Percentiles rank a stretch among this genome's conserved stretches.
Evolutionary conservation across 2,329 filamentous ascomycete genomes (phyloP).

Genomic region (Clonostachys chloroleuca): DNA sequence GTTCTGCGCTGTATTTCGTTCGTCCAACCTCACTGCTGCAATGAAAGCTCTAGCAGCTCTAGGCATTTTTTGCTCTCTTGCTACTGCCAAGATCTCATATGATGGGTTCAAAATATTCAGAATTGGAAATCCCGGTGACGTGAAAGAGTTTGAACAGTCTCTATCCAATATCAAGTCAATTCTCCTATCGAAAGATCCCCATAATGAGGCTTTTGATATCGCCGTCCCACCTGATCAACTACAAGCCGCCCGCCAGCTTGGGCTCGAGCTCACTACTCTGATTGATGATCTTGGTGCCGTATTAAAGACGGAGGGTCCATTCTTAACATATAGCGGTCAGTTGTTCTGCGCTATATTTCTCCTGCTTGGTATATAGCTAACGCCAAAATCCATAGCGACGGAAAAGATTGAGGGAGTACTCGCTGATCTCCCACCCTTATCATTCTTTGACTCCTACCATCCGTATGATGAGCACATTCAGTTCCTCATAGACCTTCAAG

Average conservation of each 20-base stretch:
- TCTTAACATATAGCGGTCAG: conserved; percentile 6
- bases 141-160: conserved; percentile 6
- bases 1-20: too few species aligned
- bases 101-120: conserved; percentile 16
- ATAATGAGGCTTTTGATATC: conserved; percentile 12
- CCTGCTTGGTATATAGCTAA: too few species aligned
- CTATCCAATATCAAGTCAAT: conserved; percentile 11
- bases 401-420: neutral
- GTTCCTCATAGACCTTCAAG: conserved; percentile 39
- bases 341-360: too few species aligned
- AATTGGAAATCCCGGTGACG: conserved; percentile 9
- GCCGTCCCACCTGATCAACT: conserved; percentile 15
- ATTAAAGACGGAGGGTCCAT: conserved; percentile 11
- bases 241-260: conserved; percentile 10
- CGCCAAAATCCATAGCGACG: neutral
- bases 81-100: conserved; percentile 10
- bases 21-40: too few species aligned
- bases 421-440: conserved; percentile 2
- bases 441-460: conserved; percentile 45
- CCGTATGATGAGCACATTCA: conserved; percentile 42
- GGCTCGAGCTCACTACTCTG: conserved; percentile 10
- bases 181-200: conserved; percentile 12
- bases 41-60: too few species aligned
- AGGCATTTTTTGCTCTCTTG: too few species aligned
- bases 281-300: conserved; percentile 15